phyloP scores from a whole-genome alignment of 2,329 filamentous ascomycete species.

The Colletotrichum limetticola region DNA sequence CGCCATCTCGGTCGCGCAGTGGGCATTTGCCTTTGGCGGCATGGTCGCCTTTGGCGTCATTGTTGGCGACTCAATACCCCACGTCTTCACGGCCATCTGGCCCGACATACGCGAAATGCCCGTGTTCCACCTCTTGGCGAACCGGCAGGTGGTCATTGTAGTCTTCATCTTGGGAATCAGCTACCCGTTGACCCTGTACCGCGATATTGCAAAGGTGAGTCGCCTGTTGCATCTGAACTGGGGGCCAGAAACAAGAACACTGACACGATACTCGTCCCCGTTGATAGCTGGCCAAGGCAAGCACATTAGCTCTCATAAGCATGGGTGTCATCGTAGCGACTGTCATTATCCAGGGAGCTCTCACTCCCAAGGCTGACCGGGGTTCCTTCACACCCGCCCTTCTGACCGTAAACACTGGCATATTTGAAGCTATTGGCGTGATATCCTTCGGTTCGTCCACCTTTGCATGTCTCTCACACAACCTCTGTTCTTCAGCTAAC shows the following conservation, averaged over 20 bases:
- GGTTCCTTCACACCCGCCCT: conserved; percentile 77
- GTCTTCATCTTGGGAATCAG: conserved; percentile 87
- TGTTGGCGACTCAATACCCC: conserved; percentile 94
- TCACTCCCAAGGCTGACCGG: conserved; percentile 76
- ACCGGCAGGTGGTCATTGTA: conserved; percentile 87
- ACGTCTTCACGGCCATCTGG: conserved; percentile 85
- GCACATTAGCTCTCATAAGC: conserved; percentile 89
- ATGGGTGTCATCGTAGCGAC: conserved; percentile 92
- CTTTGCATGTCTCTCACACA: not conserved
- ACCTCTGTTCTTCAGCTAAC: conserved; percentile 39
- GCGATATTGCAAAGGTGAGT: conserved; percentile 93
- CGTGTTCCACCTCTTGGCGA: conserved; percentile 83
- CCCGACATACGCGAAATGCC: conserved; percentile 77
- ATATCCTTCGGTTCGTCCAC: conserved; percentile 85
- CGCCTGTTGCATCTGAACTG: not conserved
- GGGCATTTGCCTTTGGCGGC: conserved; percentile 97
- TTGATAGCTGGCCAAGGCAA: conserved; percentile 89
- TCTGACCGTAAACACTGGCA: conserved; percentile 83
- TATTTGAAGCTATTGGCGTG: conserved; percentile 96
- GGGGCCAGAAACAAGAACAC: not conserved
- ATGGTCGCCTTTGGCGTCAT: conserved; percentile 99
- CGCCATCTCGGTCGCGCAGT: conserved; percentile 90
- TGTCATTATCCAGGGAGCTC: conserved; percentile 83
- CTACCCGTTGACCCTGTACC: conserved; percentile 90
- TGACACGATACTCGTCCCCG: conserved; percentile 8